Evolutionary conservation across 2,329 filamentous ascomycete species (phyloP), one percentile per base, ranked within the genome.

Genomic region (Botryotinia narcissicola): DNA sequence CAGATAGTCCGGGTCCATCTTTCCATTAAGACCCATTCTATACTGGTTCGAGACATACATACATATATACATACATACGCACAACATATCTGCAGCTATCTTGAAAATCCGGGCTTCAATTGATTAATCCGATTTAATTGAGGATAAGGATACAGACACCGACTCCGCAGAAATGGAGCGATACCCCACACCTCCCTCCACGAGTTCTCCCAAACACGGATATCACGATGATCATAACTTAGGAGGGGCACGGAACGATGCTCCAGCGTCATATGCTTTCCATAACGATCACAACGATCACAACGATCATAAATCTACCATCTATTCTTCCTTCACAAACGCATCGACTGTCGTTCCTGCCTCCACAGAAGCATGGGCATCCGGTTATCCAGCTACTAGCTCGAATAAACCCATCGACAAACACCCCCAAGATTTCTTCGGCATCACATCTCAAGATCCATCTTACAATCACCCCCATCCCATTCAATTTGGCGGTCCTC

Each of bases 141-240:
- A 51, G 48, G 48, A 51, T 51, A 51, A 51, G 48, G 46, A 48
- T 8, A 48, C 48, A 1, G 25, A 51, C 22, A 51, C 10, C 9
- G 25, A 51, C 32, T 67, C 46, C 64, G 22, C 46, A 67, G 40
- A 54, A 57, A 68, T 68, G 64, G 35, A 68, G 22, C 64, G 25
- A 20, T 68, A 68, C 48, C 64, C 64, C 46, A 68, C 64, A 3
- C 64, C 64, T 20, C 64, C 64, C 51, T 68, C 64, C 4, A 68
- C 64, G 9, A 68, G 64, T 35, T 68, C 64, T n/a, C 64, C 64
- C 4, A 29, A 42, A 12, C 64, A 68, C 48, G 46, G 35, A 40
- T 40, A 57, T 40, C 46, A 68, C 22, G 4, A 54, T 22, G 48
- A 3, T 20, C 64, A 68, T 40, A 22, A 54, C 25, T 54, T 10